Evolutionary conservation across 257 asterid genomes (phyloP).

Genomic region (Nicotiana attenuata): DNA sequence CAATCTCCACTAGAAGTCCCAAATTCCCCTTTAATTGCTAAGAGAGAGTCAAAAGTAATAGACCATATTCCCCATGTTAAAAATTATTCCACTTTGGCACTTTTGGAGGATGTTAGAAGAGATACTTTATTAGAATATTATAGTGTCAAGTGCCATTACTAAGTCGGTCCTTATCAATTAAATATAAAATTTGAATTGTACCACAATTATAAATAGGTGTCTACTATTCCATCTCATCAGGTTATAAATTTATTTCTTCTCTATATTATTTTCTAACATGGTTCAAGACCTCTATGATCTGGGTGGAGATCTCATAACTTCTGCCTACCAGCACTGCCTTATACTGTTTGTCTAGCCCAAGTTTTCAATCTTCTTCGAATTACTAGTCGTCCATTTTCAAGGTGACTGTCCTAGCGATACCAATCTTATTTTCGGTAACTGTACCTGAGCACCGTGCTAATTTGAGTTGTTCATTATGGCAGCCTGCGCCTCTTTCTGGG

Average conservation of each 20-base stretch:
- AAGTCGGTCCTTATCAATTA: background rate
- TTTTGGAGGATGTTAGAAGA: background rate
- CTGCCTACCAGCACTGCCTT: background rate
- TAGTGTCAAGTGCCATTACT: background rate
- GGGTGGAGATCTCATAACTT: background rate
- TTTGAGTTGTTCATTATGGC: background rate
- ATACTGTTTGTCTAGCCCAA: background rate
- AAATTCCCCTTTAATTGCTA: background rate
- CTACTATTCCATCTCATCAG: background rate
- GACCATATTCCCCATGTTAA: background rate
- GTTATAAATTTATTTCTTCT: background rate
- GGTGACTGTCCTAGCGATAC: background rate
- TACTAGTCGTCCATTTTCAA: background rate
- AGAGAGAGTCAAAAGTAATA: background rate
- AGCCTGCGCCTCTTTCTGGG: background rate
- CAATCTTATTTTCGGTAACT: background rate
- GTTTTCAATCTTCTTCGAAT: background rate
- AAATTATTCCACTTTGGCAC: background rate
- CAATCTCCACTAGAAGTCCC: background rate
- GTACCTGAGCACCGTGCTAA: background rate
- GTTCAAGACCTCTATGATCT: background rate
- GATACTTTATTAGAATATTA: background rate
- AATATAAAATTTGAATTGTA: background rate
- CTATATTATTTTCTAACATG: background rate
- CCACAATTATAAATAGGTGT: background rate